A percentile compares a stretch with the other conserved stretches of the same genome.
phyloP scores from a whole-genome alignment of 2,329 filamentous ascomycete genomes.

The Fusarium protoensiforme region DNA sequence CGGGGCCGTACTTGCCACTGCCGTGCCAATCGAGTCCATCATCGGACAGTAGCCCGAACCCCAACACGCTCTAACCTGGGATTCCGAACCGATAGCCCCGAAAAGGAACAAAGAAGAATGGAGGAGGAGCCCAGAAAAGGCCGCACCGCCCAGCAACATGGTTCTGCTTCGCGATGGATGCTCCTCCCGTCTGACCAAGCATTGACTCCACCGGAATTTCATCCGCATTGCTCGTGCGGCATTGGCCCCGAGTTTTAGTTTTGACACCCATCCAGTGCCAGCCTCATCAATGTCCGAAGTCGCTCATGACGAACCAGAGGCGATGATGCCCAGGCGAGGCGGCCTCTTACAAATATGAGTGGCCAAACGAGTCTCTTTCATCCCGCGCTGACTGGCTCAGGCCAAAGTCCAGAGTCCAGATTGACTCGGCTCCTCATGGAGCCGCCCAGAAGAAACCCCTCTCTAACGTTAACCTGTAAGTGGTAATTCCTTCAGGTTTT shows the following conservation, averaged over 20 bases:
- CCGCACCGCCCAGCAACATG: constrained; percentile 32
- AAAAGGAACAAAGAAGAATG: constrained; percentile 21
- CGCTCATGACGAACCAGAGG: constrained; percentile 36
- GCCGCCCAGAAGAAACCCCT: background rate
- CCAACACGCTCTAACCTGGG: constrained; percentile 38
- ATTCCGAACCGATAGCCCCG: constrained; percentile 37
- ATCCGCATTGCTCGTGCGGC: constrained; percentile 34
- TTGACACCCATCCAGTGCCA: constrained; percentile 21
- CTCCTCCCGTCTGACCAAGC: background rate
- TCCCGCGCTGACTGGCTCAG: background rate
- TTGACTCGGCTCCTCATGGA: constrained; percentile 22
- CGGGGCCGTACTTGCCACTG: constrained; percentile 39
- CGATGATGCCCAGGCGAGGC: constrained; percentile 15
- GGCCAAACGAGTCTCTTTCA: constrained; percentile 7
- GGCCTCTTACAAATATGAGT: constrained; percentile 3
- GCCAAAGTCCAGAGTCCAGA: background rate
- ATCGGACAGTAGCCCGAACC: constrained; percentile 45
- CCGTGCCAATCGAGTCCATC: constrained; percentile 43
- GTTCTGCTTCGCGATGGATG: background rate
- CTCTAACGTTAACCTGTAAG: constrained; percentile 13
- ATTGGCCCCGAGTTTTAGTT: constrained; percentile 39
- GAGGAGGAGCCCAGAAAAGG: constrained; percentile 40
- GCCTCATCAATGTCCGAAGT: constrained; percentile 40
- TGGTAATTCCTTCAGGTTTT: constrained; percentile 14
- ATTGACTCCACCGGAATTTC: constrained; percentile 37